A percentile compares a stretch with the other conserved stretches of the same genome.
Conservation (phyloP, 768 basidiomycete species). For the Asterophora parasitica region DNA sequence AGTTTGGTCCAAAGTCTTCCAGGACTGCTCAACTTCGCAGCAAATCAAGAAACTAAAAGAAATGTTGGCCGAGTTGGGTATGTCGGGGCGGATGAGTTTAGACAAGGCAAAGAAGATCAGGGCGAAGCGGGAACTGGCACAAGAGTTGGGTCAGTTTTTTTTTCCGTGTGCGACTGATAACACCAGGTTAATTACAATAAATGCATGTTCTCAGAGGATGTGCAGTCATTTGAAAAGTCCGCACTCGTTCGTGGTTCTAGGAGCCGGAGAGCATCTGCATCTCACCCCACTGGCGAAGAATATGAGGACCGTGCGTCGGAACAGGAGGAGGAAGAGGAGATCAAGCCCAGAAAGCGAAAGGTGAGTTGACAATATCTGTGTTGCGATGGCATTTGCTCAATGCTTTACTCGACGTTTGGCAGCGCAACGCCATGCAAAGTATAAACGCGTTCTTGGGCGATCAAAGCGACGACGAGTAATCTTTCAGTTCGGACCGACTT, state of each 20-base stretch:
- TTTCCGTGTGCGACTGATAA: no score
- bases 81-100: conserved; percentile 71
- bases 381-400: background rate
- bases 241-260: conserved; percentile 30
- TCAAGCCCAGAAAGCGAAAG: conserved; percentile 34
- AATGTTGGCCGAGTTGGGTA: conserved; percentile 69
- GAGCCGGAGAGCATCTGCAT: conserved; percentile 15
- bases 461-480: conserved; percentile 65
- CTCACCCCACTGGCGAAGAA: conserved; percentile 15
- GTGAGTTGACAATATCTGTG: conserved; percentile 28
- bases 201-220: conserved; percentile 77
- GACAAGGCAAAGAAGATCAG: conserved; percentile 79
- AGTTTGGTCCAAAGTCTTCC: conserved; percentile 64
- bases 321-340: conserved; percentile 28
- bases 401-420: conserved; percentile 25
- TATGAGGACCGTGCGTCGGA: conserved; percentile 21
- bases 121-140: conserved; percentile 65
- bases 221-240: conserved; percentile 61
- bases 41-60: conserved; percentile 64
- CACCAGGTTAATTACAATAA: no score
- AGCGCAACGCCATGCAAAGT: conserved; percentile 34
- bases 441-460: conserved; percentile 71
- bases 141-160: conserved; percentile 64
- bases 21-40: conserved; percentile 45
- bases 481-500: no score